Evolutionary conservation across 768 basidiomycete species (phyloP).

Genomic region (Leccinum pellstonianum): DNA sequence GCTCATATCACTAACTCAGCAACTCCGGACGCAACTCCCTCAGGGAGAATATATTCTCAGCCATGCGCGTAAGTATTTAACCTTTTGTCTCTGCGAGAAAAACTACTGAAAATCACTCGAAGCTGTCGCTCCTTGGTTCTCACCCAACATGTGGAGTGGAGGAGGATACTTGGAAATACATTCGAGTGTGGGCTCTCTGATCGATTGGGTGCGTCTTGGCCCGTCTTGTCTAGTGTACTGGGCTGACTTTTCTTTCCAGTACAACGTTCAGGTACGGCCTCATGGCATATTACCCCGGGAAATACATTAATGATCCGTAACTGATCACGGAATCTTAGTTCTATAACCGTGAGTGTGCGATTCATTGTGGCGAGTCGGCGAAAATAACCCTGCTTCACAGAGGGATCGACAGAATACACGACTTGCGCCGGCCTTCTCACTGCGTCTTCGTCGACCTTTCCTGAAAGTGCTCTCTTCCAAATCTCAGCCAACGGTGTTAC

Average conservation of each 20-base stretch:
- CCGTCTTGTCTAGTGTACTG: neutral
- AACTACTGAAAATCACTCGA: too few species aligned
- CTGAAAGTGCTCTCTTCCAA: slow-evolving; percentile 44
- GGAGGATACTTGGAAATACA: slow-evolving; percentile 43
- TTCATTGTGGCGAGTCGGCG: neutral
- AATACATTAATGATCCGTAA: neutral
- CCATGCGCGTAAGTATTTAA: slow-evolving; percentile 33
- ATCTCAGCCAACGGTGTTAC: slow-evolving; percentile 54
- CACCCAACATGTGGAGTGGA: slow-evolving; percentile 33
- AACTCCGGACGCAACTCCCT: slow-evolving; percentile 33
- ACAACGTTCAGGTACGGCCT: slow-evolving; percentile 40
- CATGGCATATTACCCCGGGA: neutral
- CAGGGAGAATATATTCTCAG: slow-evolving; percentile 34
- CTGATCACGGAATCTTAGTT: slow-evolving; percentile 7
- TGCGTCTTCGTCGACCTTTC: slow-evolving; percentile 40
- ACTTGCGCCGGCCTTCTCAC: slow-evolving; percentile 38
- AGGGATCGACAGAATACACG: slow-evolving; percentile 38
- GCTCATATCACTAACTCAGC: slow-evolving; percentile 33
- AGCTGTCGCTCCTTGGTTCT: slow-evolving; percentile 48
- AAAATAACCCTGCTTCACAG: slow-evolving; percentile 17
- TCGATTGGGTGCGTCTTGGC: slow-evolving; percentile 39
- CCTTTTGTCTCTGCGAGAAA: too few species aligned
- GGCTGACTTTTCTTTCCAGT: slow-evolving; percentile 26
- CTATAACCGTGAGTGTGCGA: slow-evolving; percentile 20
- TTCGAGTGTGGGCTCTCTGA: slow-evolving; percentile 39